phyloP scores from a whole-genome alignment of 2,329 filamentous ascomycete species.

The Aspergillus fumigatiaffinis region DNA sequence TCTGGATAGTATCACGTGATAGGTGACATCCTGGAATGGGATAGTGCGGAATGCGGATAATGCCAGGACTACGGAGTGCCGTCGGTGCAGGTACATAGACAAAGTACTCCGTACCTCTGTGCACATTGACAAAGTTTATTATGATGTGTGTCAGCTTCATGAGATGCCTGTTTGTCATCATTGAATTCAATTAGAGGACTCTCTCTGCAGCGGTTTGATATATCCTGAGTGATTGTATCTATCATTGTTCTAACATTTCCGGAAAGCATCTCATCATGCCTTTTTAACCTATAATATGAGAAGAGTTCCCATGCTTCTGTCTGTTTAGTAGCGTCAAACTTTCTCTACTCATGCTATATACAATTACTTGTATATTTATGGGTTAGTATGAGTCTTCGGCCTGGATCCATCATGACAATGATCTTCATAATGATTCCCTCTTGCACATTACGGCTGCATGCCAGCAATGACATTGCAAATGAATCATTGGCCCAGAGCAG shows the following conservation, averaged over 20 bases:
- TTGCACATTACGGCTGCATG: background rate
- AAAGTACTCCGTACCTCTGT: background rate
- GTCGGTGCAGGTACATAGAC: background rate
- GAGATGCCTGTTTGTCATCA: too few relatives aligned
- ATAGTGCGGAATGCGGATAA: background rate
- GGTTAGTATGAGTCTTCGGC: background rate
- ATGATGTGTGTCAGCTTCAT: background rate
- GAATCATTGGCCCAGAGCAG: too few relatives aligned
- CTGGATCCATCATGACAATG: background rate
- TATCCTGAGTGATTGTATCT: background rate
- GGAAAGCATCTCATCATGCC: background rate
- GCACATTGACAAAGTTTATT: background rate
- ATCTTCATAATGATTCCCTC: background rate
- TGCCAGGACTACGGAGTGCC: background rate
- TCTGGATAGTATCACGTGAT: background rate
- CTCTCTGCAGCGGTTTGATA: too few relatives aligned
- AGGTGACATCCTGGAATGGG: rapidly evolving
- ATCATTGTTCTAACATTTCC: background rate
- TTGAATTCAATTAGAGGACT: too few relatives aligned
- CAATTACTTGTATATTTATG: background rate
- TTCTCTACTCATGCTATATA: too few relatives aligned
- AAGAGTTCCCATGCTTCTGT: background rate
- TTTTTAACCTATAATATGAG: background rate
- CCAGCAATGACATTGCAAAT: too few relatives aligned
- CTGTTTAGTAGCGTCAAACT: too few relatives aligned